Conservation (phyloP, 2,329 filamentous ascomycete genomes). For the Fusarium goolgardi region DNA sequence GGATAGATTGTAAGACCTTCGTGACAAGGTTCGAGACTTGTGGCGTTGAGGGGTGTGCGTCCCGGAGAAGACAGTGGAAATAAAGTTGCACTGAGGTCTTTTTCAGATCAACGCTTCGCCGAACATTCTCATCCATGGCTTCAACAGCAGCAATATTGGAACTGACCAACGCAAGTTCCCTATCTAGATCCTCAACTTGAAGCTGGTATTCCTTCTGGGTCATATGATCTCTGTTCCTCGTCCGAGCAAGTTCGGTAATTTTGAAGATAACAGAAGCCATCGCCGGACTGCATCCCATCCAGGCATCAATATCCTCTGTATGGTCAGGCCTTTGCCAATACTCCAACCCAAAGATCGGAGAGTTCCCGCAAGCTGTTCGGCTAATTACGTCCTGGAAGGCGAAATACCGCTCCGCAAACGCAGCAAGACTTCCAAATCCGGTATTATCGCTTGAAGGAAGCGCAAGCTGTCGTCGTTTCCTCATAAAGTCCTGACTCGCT, state of each 20-base stretch:
- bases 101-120: constrained; percentile 48
- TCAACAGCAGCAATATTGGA: background rate
- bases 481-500: constrained; percentile 60
- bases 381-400: constrained; percentile 64
- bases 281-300: constrained; percentile 62
- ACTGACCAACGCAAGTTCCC: constrained; percentile 2
- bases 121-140: constrained; percentile 31
- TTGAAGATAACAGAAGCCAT: constrained; percentile 59
- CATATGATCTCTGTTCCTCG: constrained; percentile 23
- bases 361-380: constrained; percentile 61
- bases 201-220: background rate
- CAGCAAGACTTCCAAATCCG: constrained; percentile 24
- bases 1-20: constrained; percentile 21
- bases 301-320: constrained; percentile 50
- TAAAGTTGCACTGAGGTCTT: constrained; percentile 58
- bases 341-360: constrained; percentile 59
- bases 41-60: constrained; percentile 53
- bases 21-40: constrained; percentile 18
- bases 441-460: constrained; percentile 21
- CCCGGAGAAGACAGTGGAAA: constrained; percentile 58
- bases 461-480: constrained; percentile 49
- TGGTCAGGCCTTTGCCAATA: constrained; percentile 55
- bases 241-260: constrained; percentile 60
- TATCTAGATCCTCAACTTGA: constrained; percentile 16
- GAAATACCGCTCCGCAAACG: constrained; percentile 60